phyloP scores from a whole-genome alignment of 192 early-diverging fungal species.

The Backusella australiensis region DNA sequence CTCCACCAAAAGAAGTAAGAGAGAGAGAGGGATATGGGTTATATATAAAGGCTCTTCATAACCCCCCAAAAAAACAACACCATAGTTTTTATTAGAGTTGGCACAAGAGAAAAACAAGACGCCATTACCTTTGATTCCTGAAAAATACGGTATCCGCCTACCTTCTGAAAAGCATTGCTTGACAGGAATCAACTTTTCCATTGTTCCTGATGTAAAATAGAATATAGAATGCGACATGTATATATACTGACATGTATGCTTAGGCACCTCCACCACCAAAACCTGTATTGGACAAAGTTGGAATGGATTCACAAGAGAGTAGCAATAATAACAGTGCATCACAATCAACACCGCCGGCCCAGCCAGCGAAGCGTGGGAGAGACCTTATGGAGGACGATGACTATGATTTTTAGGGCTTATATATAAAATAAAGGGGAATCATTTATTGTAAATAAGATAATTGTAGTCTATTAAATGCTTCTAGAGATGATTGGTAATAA shows the following conservation, averaged over 20 bases:
- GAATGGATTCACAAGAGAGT: conserved; percentile 13
- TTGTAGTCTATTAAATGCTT: too few relatives aligned
- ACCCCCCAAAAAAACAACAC: background rate
- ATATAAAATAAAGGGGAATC: background rate
- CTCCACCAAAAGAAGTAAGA: conserved; percentile 83
- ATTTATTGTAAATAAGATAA: background rate
- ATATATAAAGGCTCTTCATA: too few relatives aligned
- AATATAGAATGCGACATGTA: background rate
- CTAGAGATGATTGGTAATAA: too few relatives aligned
- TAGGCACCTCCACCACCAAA: conserved; percentile 34
- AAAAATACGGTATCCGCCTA: conserved; percentile 76
- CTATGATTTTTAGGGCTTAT: conserved; percentile 22
- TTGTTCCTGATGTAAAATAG: conserved; percentile 59
- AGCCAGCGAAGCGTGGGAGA: conserved; percentile 16
- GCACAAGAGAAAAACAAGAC: conserved; percentile 76
- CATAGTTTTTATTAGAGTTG: conserved; percentile 68
- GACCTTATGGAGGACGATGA: conserved; percentile 35
- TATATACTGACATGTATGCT: background rate
- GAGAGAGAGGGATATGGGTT: background rate
- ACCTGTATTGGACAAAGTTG: background rate
- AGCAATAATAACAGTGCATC: background rate
- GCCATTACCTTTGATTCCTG: conserved; percentile 73
- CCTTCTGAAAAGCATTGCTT: conserved; percentile 75
- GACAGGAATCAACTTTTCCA: conserved; percentile 75
- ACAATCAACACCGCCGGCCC: background rate